phyloP scores from a whole-genome alignment of 176 grass and related monocot genomes.

The Triticum dicoccoides region DNA sequence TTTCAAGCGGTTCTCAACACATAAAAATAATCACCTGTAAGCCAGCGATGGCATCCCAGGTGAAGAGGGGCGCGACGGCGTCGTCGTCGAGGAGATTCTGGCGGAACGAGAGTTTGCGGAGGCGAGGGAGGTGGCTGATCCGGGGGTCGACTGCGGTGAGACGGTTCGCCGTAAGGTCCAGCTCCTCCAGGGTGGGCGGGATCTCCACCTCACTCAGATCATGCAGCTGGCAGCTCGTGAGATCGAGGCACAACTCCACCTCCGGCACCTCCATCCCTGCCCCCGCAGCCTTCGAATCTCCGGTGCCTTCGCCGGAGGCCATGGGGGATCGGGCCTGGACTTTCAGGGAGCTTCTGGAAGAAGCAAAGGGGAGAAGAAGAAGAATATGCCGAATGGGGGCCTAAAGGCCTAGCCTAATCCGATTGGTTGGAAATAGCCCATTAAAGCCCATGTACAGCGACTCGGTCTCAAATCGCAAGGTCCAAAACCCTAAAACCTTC shows the following conservation, averaged over 20 bases:
- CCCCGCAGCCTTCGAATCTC: background rate
- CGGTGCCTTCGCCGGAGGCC: slow-evolving; percentile 19
- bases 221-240: slow-evolving; percentile 86
- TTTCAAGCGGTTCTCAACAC: background rate
- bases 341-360: slow-evolving; percentile 26
- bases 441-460: background rate
- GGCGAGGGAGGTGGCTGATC: slow-evolving; percentile 50
- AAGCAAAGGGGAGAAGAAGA: background rate
- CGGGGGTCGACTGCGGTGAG: slow-evolving; percentile 62
- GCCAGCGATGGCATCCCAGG: slow-evolving; percentile 63
- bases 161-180: slow-evolving; percentile 92
- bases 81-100: slow-evolving; percentile 81
- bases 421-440: background rate
- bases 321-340: slow-evolving; percentile 24
- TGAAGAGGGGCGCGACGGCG: slow-evolving; percentile 65
- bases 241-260: slow-evolving; percentile 50
- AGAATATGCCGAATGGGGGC: background rate
- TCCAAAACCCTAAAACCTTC: slow-evolving; percentile 49
- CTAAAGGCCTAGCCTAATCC: background rate
- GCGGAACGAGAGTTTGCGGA: slow-evolving; percentile 76
- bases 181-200: slow-evolving; percentile 69
- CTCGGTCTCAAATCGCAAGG: background rate
- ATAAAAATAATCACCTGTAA: slow-evolving; percentile 50
- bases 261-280: slow-evolving; percentile 35
- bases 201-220: slow-evolving; percentile 87